Percentiles rank a stretch among this genome's conserved stretches.
Evolutionary conservation across 2,329 filamentous ascomycete species (phyloP).

Genomic region (Cryphonectria naterciae): DNA sequence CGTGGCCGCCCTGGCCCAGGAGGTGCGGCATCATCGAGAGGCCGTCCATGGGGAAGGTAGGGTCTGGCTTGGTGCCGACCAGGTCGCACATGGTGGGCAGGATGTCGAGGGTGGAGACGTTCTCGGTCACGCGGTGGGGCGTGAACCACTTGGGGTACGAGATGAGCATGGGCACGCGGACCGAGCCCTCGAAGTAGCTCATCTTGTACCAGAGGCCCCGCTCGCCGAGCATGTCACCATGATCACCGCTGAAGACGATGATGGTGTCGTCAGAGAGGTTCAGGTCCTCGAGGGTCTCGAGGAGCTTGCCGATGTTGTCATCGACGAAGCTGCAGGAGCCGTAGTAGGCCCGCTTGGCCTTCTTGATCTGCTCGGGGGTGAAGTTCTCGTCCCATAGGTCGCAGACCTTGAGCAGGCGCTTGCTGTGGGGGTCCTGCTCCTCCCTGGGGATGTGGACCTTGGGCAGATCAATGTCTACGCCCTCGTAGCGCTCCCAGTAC

Average conservation of each 20-base stretch:
- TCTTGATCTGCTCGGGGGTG: constrained; percentile 82
- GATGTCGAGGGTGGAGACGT: constrained; percentile 89
- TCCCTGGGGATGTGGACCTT: constrained; percentile 78
- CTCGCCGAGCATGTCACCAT: constrained; percentile 95
- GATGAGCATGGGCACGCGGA: constrained; percentile 84
- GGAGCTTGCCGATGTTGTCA: constrained; percentile 83
- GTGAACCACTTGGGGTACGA: constrained; percentile 77
- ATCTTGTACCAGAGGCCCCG: constrained; percentile 96
- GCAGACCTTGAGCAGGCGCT: constrained; percentile 83
- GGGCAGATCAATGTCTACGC: constrained; percentile 83
- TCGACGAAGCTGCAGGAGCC: constrained; percentile 93
- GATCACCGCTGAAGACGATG: constrained; percentile 89
- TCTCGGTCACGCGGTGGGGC: constrained; percentile 77
- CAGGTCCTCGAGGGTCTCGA: constrained; percentile 78
- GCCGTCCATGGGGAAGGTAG: constrained; percentile 82
- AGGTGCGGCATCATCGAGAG: constrained; percentile 81
- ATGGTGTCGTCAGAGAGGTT: constrained; percentile 84
- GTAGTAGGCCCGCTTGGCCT: constrained; percentile 86
- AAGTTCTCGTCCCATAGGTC: constrained; percentile 86
- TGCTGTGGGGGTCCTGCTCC: constrained; percentile 83
- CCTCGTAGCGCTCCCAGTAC: constrained; percentile 92
- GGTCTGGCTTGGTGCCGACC: constrained; percentile 70
- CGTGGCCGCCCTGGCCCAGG: constrained; percentile 66
- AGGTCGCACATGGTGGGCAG: constrained; percentile 87
- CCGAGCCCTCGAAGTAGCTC: constrained; percentile 92